Percentiles rank a stretch among this genome's conserved stretches.
phyloP scores from a whole-genome alignment of 2,329 filamentous ascomycete species.

The Passalora sequoiae region DNA sequence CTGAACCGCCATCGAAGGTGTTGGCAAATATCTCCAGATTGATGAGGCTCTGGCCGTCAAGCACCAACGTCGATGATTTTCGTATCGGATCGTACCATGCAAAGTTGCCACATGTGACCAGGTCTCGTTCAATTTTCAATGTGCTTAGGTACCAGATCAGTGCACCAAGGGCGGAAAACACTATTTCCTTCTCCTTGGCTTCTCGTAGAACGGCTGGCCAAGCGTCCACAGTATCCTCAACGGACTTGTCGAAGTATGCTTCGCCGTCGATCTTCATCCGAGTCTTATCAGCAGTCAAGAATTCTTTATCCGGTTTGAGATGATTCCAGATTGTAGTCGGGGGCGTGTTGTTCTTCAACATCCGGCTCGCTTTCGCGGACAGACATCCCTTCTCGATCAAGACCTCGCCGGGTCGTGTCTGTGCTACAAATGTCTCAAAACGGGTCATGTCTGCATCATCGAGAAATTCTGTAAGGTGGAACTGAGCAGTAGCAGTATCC shows the following conservation, averaged over 20 bases:
- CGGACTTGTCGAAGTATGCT: constrained; percentile 65
- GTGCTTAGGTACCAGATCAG: constrained; percentile 76
- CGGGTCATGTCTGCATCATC: constrained; percentile 92
- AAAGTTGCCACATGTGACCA: constrained; percentile 88
- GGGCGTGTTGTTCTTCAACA: constrained; percentile 90
- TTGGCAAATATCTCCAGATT: constrained; percentile 98
- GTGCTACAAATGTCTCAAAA: constrained; percentile 94
- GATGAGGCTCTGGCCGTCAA: constrained; percentile 93
- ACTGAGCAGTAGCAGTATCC: constrained; percentile 92
- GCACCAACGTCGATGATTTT: constrained; percentile 79
- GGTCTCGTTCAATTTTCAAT: constrained; percentile 80
- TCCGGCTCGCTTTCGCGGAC: constrained; percentile 82
- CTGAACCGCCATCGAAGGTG: constrained; percentile 74
- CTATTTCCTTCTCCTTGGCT: constrained; percentile 68
- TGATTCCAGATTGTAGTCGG: constrained; percentile 95
- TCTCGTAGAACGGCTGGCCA: constrained; percentile 76
- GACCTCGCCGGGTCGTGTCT: constrained; percentile 82
- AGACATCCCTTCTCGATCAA: constrained; percentile 76
- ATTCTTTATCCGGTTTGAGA: constrained; percentile 79
- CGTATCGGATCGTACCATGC: constrained; percentile 87
- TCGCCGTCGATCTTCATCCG: constrained; percentile 73
- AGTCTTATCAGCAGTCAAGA: constrained; percentile 80
- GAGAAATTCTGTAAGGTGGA: constrained; percentile 84
- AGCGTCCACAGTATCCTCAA: constrained; percentile 52
- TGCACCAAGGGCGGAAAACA: constrained; percentile 88